These are phyloP conservation scores for Hyaloscypha variabilis DNA, from an alignment of 495 filamentous ascomycete species.

Conservation along the genomic window DNA sequence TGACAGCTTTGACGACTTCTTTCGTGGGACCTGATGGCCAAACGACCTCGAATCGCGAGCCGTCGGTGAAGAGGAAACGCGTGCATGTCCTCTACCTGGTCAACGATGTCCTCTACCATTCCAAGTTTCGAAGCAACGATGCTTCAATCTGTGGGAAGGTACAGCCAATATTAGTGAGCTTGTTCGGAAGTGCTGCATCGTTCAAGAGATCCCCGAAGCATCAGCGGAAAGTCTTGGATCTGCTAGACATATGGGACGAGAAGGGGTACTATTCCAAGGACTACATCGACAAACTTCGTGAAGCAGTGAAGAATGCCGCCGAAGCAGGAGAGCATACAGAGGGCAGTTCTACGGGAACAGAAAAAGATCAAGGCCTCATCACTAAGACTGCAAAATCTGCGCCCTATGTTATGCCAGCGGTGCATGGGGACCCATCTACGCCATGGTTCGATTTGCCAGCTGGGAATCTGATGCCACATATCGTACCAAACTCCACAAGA, in stretches of 20 bases:
- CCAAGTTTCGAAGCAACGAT: conserved; percentile 61
- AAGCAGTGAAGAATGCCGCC: conserved; percentile 53
- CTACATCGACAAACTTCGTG: conserved; percentile 62
- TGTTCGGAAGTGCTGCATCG: conserved; percentile 64
- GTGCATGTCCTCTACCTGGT: conserved; percentile 83
- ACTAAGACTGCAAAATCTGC: conserved; percentile 49
- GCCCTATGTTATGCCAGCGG: conserved; percentile 72
- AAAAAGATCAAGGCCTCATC: conserved; percentile 22
- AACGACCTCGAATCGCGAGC: conserved; percentile 35
- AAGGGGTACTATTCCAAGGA: conserved; percentile 65
- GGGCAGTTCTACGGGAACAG: not conserved
- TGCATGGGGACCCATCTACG: conserved; percentile 74
- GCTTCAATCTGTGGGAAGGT: conserved; percentile 60
- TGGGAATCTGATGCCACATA: conserved; percentile 76
- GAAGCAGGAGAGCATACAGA: conserved; percentile 34
- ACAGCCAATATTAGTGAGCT: conserved; percentile 59
- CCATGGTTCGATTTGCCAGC: conserved; percentile 87
- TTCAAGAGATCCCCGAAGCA: conserved; percentile 69
- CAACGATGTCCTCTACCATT: conserved; percentile 83
- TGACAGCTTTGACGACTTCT: conserved; percentile 67
- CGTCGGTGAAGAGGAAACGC: conserved; percentile 68
- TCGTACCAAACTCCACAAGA: conserved; percentile 72
- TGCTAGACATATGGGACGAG: conserved; percentile 76
- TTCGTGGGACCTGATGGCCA: conserved; percentile 38
- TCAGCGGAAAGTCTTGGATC: conserved; percentile 60